Evolutionary conservation across 257 asterid species (phyloP).

Genomic region (Solanum bulbocastanum): DNA sequence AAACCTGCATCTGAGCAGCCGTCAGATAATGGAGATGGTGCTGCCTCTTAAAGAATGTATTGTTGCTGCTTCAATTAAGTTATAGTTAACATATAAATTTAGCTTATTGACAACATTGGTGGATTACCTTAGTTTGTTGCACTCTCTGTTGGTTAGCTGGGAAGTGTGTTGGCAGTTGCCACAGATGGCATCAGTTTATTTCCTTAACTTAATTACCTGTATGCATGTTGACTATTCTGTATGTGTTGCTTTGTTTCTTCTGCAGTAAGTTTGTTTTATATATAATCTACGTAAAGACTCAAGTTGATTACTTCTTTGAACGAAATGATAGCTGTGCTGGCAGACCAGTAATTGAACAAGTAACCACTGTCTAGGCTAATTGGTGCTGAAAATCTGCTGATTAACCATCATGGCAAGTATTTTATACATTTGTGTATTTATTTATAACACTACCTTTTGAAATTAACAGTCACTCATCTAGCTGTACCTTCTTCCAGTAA

Average conservation of each 20-base stretch:
- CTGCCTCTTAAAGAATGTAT: constrained; percentile 26
- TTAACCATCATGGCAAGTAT: neutral
- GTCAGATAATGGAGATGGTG: constrained; percentile 28
- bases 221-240: neutral
- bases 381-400: neutral
- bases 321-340: neutral
- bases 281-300: neutral
- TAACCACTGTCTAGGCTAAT: neutral
- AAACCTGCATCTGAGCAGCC: constrained; percentile 52
- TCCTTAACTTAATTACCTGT: neutral
- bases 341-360: neutral
- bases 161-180: neutral
- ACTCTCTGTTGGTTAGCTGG: neutral
- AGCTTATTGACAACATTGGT: neutral
- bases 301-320: neutral
- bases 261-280: neutral
- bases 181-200: neutral
- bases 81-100: neutral
- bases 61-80: neutral
- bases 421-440: neutral
- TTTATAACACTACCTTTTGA: neutral
- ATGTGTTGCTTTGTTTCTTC: neutral
- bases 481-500: neutral
- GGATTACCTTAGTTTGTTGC: neutral
- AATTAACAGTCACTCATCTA: neutral